These are phyloP conservation scores for Wickerhamomyces sp. DNA, from an alignment of 1,139 yeast species.

Conservation along the genomic window DNA sequence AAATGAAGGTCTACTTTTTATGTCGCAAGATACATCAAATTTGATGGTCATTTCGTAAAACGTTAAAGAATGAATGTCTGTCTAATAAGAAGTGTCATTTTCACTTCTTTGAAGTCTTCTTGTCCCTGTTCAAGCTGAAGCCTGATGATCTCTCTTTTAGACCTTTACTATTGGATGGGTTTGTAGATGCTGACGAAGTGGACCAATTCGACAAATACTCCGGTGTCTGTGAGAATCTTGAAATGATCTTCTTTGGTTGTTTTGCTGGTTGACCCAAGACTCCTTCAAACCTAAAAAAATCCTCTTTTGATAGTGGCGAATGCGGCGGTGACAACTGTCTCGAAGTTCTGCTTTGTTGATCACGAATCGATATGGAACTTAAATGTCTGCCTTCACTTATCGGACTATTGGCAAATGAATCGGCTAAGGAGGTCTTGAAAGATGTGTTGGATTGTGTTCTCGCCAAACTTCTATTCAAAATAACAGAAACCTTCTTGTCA, in stretches of 20 bases:
- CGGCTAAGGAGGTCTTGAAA: constrained; percentile 69
- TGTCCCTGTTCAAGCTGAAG: constrained; percentile 18
- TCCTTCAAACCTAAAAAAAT: constrained; percentile 33
- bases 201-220: constrained; percentile 18
- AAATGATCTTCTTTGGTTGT: constrained; percentile 12
- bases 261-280: constrained; percentile 25
- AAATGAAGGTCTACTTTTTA: neutral
- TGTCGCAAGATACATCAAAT: too few species aligned
- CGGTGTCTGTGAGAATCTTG: constrained; percentile 15
- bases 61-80: too few species aligned
- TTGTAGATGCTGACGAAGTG: constrained; percentile 1
- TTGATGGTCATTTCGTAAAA: too few species aligned
- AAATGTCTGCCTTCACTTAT: constrained; percentile 22
- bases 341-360: constrained; percentile 12
- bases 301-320: constrained; percentile 24
- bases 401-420: constrained; percentile 39
- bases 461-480: constrained; percentile 69
- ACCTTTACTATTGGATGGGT: constrained; percentile 3
- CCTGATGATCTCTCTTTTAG: constrained; percentile 16
- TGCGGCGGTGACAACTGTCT: constrained; percentile 19
- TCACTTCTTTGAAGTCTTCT: constrained; percentile 3
- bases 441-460: constrained; percentile 72
- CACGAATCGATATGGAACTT: constrained; percentile 16
- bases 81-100: too few species aligned
- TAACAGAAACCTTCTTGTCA: constrained; percentile 73